Conservation (phyloP, 805 yeast genomes). For the Millerago galiae region DNA sequence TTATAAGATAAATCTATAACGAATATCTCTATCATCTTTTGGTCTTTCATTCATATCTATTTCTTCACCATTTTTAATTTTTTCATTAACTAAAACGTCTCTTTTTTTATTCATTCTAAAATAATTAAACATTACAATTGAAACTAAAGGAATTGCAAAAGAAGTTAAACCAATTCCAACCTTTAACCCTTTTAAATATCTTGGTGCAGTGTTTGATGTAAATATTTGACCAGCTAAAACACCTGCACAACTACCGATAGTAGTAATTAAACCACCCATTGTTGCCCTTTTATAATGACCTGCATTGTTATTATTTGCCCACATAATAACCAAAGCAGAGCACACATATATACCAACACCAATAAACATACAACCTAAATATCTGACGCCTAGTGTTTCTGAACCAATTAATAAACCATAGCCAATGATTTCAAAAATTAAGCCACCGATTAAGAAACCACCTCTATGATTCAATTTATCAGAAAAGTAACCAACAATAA, state of each 20-base stretch:
- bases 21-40: conserved; percentile 20
- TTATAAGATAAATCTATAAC: conserved; percentile 11
- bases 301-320: conserved; percentile 35
- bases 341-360: conserved; percentile 35
- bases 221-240: conserved; percentile 33
- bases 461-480: conserved; percentile 28
- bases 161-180: conserved; percentile 17
- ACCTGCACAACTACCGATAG: conserved; percentile 32
- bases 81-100: conserved; percentile 5
- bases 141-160: conserved; percentile 17
- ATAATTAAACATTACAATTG: conserved; percentile 15
- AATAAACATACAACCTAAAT: conserved; percentile 32
- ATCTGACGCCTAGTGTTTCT: conserved; percentile 28
- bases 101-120: conserved; percentile 15
- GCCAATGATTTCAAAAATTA: conserved; percentile 28
- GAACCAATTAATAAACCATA: conserved; percentile 28
- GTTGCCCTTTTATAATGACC: conserved; percentile 36
- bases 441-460: conserved; percentile 30
- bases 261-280: conserved; percentile 30
- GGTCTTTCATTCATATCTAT: conserved; percentile 12
- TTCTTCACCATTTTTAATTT: conserved; percentile 9
- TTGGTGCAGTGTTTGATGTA: conserved; percentile 31
- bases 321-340: conserved; percentile 33
- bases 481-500: conserved; percentile 26
- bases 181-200: conserved; percentile 29